Percentiles rank a stretch among this genome's conserved stretches.
Evolutionary conservation across 371 early-diverging fungal species (phyloP).

Genomic region (Amoeboaphelidium protococcarum): DNA sequence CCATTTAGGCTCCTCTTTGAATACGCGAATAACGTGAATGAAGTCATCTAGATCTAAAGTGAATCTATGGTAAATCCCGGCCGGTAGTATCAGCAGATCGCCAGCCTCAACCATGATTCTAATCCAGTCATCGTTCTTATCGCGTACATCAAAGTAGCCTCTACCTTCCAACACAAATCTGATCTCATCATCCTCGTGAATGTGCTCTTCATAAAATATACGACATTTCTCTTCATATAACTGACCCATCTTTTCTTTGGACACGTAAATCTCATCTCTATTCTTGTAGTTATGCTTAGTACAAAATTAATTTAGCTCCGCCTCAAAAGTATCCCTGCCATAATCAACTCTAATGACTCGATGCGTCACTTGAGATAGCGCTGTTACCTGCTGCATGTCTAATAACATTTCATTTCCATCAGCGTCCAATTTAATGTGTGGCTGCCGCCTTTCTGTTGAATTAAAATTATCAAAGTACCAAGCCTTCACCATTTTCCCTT

Average conservation of each 20-base stretch:
- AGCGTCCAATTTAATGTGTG: too few relatives aligned
- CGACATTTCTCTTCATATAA: conserved; percentile 70
- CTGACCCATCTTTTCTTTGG: conserved; percentile 39
- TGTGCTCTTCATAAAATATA: conserved; percentile 21
- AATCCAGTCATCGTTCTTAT: conserved; percentile 2
- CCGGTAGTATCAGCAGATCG: conserved; percentile 1
- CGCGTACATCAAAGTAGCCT: conserved; percentile 1
- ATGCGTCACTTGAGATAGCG: too few relatives aligned
- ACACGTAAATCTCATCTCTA: conserved; percentile 54
- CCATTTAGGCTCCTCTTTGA: conserved; percentile 83
- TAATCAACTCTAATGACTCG: too few relatives aligned
- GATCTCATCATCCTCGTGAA: conserved; percentile 2
- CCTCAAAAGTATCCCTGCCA: too few relatives aligned
- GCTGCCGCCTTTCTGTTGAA: too few relatives aligned
- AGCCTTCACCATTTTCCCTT: too few relatives aligned
- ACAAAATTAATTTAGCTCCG: too few relatives aligned
- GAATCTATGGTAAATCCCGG: conserved; percentile 1
- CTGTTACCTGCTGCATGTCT: too few relatives aligned
- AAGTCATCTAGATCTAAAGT: neutral
- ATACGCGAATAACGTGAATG: conserved; percentile 66
- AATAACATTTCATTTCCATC: too few relatives aligned
- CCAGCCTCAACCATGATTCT: neutral
- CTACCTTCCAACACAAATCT: conserved; percentile 1
- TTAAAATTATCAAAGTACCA: too few relatives aligned
- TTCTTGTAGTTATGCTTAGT: conserved; percentile 65